Conservation (phyloP, 345 rosid genomes). For the Gossypium stocksii region DNA sequence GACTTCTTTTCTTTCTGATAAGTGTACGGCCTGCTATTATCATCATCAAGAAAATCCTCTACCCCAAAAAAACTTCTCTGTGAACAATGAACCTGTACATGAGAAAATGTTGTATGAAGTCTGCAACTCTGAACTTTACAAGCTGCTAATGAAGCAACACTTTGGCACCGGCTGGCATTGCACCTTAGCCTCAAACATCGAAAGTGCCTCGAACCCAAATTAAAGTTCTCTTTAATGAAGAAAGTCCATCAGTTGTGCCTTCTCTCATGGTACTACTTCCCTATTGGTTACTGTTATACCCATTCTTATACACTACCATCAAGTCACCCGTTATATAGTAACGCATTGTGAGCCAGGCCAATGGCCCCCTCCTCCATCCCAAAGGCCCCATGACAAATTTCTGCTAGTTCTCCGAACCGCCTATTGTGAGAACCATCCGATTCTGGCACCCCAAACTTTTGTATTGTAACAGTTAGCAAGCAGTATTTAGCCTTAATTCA, state of each 20-base stretch:
- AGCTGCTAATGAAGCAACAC: neutral
- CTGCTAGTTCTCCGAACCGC: too few relatives aligned
- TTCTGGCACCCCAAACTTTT: too few relatives aligned
- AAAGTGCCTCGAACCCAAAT: neutral
- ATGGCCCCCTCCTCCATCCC: too few relatives aligned
- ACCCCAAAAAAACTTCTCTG: constrained; percentile 95
- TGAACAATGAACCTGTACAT: constrained; percentile 39
- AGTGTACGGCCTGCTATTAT: constrained; percentile 84
- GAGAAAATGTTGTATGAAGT: neutral
- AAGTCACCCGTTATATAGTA: too few relatives aligned
- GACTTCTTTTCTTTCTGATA: constrained; percentile 79
- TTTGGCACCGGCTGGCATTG: neutral
- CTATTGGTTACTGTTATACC: neutral
- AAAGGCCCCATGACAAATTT: too few relatives aligned
- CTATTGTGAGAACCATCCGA: too few relatives aligned
- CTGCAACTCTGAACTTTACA: neutral
- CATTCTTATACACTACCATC: too few relatives aligned
- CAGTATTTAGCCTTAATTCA: neutral
- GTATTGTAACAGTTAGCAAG: too few relatives aligned
- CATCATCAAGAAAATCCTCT: constrained; percentile 87
- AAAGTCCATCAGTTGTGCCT: neutral
- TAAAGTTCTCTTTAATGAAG: too few relatives aligned
- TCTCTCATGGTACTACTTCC: neutral
- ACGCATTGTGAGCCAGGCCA: too few relatives aligned
- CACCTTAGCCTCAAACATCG: neutral